Conservation (phyloP, 2,329 filamentous ascomycete species). For the Huntiella abstrusa region DNA sequence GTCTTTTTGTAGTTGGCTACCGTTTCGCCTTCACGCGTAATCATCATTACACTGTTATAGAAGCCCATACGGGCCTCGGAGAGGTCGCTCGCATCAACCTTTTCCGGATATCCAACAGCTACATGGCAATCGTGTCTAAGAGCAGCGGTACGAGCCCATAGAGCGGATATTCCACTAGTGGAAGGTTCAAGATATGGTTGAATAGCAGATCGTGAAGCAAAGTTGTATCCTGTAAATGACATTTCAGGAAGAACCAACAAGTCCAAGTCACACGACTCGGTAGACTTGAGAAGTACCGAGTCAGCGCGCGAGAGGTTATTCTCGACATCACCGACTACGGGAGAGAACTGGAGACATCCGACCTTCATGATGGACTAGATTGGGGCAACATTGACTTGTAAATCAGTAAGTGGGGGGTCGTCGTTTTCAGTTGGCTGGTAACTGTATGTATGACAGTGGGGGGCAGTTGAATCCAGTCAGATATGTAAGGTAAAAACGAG, state of each 20-base stretch:
- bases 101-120: slow-evolving; percentile 57
- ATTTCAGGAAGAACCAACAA: slow-evolving; percentile 59
- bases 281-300: slow-evolving; percentile 32
- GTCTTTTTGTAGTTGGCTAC: slow-evolving; percentile 42
- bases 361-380: slow-evolving; percentile 36
- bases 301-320: slow-evolving; percentile 55
- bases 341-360: slow-evolving; percentile 53
- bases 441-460: too few relatives aligned
- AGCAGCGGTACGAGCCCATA: slow-evolving; percentile 53
- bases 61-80: slow-evolving; percentile 35
- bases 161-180: slow-evolving; percentile 43
- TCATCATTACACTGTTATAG: slow-evolving; percentile 34
- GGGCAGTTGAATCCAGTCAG: neutral
- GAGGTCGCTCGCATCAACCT: slow-evolving; percentile 29
- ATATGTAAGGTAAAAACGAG: too few relatives aligned
- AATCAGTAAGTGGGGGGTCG: neutral
- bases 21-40: slow-evolving; percentile 39
- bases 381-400: neutral
- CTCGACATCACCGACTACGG: slow-evolving; percentile 48
- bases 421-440: neutral
- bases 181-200: slow-evolving; percentile 48
- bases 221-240: slow-evolving; percentile 66
- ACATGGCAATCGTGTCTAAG: slow-evolving; percentile 48
- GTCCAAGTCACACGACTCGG: slow-evolving; percentile 22
- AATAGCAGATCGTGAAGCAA: slow-evolving; percentile 49